These are phyloP conservation scores for Nelumbo lutea DNA, from an alignment of 164 flowering plant species.

Conservation along the genomic window DNA sequence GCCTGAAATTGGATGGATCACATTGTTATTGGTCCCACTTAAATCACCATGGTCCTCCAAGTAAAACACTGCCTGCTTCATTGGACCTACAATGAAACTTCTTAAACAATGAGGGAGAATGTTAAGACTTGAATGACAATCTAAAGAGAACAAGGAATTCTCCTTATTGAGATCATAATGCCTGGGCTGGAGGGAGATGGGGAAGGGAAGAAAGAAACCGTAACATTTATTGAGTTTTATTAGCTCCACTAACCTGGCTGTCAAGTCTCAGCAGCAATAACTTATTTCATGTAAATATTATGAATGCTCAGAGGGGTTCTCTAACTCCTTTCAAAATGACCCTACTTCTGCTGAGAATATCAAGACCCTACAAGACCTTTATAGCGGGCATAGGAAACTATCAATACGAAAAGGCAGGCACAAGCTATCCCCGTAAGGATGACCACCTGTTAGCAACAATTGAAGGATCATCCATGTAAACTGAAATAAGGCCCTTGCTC, in stretches of 20 bases:
- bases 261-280: slow-evolving; percentile 6
- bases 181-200: background rate
- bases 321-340: background rate
- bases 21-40: background rate
- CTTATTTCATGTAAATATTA: background rate
- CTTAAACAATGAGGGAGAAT: background rate
- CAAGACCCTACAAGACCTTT: slow-evolving; percentile 63
- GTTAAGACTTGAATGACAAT: background rate
- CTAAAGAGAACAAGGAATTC: background rate
- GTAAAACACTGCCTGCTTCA: background rate
- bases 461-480: slow-evolving; percentile 1
- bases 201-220: background rate
- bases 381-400: slow-evolving; percentile 50
- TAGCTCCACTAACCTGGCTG: slow-evolving; percentile 1
- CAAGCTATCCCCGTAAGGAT: slow-evolving; percentile 33
- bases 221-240: background rate
- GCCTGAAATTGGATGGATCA: slow-evolving; percentile 1
- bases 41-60: background rate
- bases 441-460: slow-evolving; percentile 44
- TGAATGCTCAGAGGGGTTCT: background rate
- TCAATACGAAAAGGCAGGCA: slow-evolving; percentile 32
- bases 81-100: background rate
- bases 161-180: background rate
- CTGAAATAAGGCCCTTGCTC: background rate
- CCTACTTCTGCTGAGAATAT: slow-evolving; percentile 6